These are phyloP conservation scores for Conoideocrella luteorostrata DNA, from an alignment of 2,329 filamentous ascomycete species.

Conservation along the genomic window DNA sequence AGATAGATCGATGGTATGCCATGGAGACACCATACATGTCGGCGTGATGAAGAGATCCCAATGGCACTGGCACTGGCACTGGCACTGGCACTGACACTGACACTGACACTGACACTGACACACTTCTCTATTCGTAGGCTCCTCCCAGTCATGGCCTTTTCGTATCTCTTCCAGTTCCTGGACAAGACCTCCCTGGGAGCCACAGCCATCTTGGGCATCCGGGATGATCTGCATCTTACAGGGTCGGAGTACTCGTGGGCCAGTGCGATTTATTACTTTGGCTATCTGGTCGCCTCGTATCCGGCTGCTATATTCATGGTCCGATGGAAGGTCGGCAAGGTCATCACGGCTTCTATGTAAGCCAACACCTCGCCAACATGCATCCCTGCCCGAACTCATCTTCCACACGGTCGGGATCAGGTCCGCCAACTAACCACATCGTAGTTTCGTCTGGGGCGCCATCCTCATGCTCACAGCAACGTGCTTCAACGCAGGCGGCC, in stretches of 20 bases:
- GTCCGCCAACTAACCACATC: background rate
- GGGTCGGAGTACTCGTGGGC: conserved; percentile 48
- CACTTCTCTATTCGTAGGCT: conserved; percentile 26
- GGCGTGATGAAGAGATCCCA: conserved; percentile 25
- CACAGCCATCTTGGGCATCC: conserved; percentile 43
- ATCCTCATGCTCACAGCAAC: conserved; percentile 39
- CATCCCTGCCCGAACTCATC: background rate
- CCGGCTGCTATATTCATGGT: conserved; percentile 19
- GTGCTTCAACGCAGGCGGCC: conserved; percentile 21
- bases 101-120: too few species aligned
- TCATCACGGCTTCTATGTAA: conserved; percentile 16
- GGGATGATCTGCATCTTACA: conserved; percentile 35
- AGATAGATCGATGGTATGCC: conserved; percentile 52
- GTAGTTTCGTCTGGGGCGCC: conserved; percentile 24
- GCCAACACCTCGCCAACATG: too few species aligned
- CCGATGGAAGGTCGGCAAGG: conserved; percentile 20
- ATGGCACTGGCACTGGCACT: background rate
- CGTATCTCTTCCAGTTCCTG: conserved; percentile 54
- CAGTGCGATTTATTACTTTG: conserved; percentile 44
- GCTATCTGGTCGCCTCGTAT: conserved; percentile 33
- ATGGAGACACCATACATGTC: conserved; percentile 23
- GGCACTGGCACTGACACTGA: too few species aligned
- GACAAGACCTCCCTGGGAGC: conserved; percentile 54
- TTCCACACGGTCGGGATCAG: background rate
- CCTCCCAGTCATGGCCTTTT: conserved; percentile 45